These are phyloP conservation scores for Zea luxurians DNA, from an alignment of 176 grass and related monocot species.

Conservation along the genomic window DNA sequence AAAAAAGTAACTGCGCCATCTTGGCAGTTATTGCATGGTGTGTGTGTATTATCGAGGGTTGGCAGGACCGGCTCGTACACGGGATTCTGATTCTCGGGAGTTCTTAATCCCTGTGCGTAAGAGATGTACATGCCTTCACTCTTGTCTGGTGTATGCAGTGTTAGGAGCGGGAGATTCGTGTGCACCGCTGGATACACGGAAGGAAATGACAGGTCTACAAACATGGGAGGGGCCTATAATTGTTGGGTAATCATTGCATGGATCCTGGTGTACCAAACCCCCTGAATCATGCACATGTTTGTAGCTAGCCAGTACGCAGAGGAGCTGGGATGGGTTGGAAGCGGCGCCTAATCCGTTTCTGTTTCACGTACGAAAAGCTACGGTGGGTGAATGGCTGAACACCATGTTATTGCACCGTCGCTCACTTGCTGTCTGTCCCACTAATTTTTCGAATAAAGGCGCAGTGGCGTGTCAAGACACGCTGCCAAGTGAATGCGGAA, in stretches of 20 bases:
- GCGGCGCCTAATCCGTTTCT: no score
- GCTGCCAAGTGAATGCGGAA: no score
- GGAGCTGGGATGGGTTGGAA: no score
- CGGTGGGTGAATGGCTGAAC: no score
- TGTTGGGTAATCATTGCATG: conserved; percentile 26
- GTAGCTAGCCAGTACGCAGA: no score
- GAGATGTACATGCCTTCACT: not conserved
- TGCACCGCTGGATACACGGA: conserved; percentile 19
- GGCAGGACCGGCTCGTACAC: not conserved
- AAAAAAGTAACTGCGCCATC: conserved; percentile 4
- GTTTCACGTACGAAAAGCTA: no score
- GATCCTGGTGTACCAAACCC: conserved; percentile 31
- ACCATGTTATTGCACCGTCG: no score
- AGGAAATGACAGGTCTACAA: conserved; percentile 13
- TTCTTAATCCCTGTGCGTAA: not conserved
- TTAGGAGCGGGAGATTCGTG: conserved; percentile 27
- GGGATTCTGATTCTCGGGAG: not conserved
- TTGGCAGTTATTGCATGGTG: conserved; percentile 30
- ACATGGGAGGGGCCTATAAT: conserved; percentile 23
- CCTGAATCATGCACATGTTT: not conserved
- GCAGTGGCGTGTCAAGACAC: no score
- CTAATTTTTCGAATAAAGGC: no score
- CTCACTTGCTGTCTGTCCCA: no score
- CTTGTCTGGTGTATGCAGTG: not conserved
- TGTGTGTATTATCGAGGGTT: not conserved